Conservation (phyloP, 495 filamentous ascomycete genomes). For the Penicillium coprophilum region DNA sequence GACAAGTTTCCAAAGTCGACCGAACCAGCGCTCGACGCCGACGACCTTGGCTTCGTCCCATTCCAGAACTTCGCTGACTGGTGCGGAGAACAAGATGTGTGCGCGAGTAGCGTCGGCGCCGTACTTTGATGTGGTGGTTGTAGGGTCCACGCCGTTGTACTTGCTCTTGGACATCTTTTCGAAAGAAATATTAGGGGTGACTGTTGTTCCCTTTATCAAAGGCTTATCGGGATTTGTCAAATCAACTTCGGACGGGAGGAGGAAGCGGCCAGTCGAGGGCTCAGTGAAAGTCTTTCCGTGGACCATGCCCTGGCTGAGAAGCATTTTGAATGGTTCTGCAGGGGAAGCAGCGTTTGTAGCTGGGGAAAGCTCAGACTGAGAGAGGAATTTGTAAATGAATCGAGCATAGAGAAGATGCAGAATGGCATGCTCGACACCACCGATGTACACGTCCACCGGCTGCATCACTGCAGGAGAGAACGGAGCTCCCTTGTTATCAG, state of each 20-base stretch:
- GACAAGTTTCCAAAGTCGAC: slow-evolving; percentile 61
- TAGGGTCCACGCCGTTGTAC: slow-evolving; percentile 87
- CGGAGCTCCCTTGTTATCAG: slow-evolving; percentile 58
- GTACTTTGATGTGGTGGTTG: slow-evolving; percentile 63
- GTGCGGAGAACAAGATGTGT: slow-evolving; percentile 84
- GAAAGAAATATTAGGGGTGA: slow-evolving; percentile 60
- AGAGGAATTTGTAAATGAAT: slow-evolving; percentile 85
- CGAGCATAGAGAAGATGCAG: slow-evolving; percentile 88
- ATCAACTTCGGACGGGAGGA: slow-evolving; percentile 76
- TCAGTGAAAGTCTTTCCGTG: slow-evolving; percentile 82
- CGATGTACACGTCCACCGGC: slow-evolving; percentile 83
- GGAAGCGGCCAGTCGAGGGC: slow-evolving; percentile 70
- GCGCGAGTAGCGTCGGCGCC: slow-evolving; percentile 83
- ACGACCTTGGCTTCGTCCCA: slow-evolving; percentile 85
- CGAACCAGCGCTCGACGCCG: slow-evolving; percentile 78
- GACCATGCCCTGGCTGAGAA: slow-evolving; percentile 90
- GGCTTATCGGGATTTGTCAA: slow-evolving; percentile 56
- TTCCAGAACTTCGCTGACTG: slow-evolving; percentile 76
- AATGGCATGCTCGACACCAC: slow-evolving; percentile 88
- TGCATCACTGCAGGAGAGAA: slow-evolving; percentile 59
- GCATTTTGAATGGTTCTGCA: slow-evolving; percentile 72
- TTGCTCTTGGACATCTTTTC: slow-evolving; percentile 99
- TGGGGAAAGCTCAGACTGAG: slow-evolving; percentile 57
- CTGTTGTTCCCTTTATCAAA: slow-evolving; percentile 57
- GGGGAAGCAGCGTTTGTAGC: slow-evolving; percentile 27